phyloP scores from a whole-genome alignment of 2,329 filamentous ascomycete genomes.

The Botryotinia globosa region DNA sequence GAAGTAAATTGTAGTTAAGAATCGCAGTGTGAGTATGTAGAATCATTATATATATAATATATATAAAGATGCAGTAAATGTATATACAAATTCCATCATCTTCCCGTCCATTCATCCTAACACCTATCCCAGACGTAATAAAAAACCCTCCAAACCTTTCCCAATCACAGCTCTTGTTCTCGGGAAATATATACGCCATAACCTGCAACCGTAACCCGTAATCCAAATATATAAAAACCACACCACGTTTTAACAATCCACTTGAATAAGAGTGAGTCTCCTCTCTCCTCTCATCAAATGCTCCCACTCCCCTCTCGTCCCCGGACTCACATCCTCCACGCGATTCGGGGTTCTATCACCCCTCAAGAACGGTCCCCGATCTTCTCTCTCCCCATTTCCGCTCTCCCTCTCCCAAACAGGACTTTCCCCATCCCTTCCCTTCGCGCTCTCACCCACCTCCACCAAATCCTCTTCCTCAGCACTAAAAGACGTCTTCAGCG shows the following conservation, averaged over 20 bases:
- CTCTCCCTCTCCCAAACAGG: constrained; percentile 1
- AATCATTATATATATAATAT: background rate
- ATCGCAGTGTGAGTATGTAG: background rate
- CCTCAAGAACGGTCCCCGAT: constrained; percentile 37
- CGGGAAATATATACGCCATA: constrained; percentile 20
- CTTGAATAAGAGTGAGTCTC: constrained; percentile 46
- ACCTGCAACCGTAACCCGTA: background rate
- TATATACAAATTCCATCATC: background rate
- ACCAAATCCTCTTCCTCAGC: constrained; percentile 16
- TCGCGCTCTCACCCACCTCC: constrained; percentile 30
- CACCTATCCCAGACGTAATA: too few species aligned
- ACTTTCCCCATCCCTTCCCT: constrained; percentile 26
- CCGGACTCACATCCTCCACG: constrained; percentile 61
- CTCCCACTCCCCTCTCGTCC: constrained; percentile 61
- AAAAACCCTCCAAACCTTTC: background rate
- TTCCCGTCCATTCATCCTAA: background rate
- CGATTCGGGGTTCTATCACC: constrained; percentile 57
- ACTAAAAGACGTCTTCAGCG: constrained; percentile 27
- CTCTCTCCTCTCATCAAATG: constrained; percentile 53
- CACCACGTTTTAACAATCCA: constrained; percentile 45
- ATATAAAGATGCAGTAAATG: background rate
- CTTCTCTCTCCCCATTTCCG: constrained; percentile 22
- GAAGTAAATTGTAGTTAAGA: background rate
- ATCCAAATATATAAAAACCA: background rate
- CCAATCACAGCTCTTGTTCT: constrained; percentile 39